Percentiles rank a stretch among this genome's conserved stretches.
Evolutionary conservation across 768 basidiomycete genomes (phyloP).

Genomic region (Termitomyces sp.): DNA sequence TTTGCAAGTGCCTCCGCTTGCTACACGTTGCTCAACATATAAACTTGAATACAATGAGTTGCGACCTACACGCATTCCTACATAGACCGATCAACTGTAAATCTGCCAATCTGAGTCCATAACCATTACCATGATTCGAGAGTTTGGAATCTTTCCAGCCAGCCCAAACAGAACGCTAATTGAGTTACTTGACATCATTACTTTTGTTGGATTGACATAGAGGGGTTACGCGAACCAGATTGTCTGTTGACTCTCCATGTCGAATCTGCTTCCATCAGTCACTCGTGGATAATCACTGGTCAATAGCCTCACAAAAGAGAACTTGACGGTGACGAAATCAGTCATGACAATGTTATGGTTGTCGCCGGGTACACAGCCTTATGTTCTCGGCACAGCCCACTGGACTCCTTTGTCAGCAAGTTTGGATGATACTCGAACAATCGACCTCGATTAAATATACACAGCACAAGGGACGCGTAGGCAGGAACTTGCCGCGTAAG

Average conservation of each 20-base stretch:
- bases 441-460: not conserved
- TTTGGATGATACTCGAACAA: not conserved
- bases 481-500: slow-evolving; percentile 18
- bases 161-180: slow-evolving; percentile 50
- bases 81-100: not conserved
- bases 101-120: not conserved
- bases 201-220: not conserved
- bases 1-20: slow-evolving; percentile 62
- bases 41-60: not conserved
- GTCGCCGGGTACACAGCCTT: too few species aligned
- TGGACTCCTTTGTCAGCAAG: not conserved
- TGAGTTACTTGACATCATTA: not conserved
- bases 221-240: slow-evolving; percentile 40
- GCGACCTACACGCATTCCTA: slow-evolving; percentile 50
- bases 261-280: slow-evolving; percentile 40
- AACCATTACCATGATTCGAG: slow-evolving; percentile 60
- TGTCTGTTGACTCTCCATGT: slow-evolving; percentile 77
- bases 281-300: not conserved
- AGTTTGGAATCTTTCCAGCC: slow-evolving; percentile 72
- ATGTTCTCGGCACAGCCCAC: not conserved
- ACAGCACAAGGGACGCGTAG: slow-evolving; percentile 7
- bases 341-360: not conserved
- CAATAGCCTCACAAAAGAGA: slow-evolving; percentile 33
- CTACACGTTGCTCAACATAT: slow-evolving; percentile 19
- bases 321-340: slow-evolving; percentile 21